Base-by-base conservation (phyloP, 2,329 filamentous ascomycete genomes). In the Sclerotinia nivalis region DNA sequence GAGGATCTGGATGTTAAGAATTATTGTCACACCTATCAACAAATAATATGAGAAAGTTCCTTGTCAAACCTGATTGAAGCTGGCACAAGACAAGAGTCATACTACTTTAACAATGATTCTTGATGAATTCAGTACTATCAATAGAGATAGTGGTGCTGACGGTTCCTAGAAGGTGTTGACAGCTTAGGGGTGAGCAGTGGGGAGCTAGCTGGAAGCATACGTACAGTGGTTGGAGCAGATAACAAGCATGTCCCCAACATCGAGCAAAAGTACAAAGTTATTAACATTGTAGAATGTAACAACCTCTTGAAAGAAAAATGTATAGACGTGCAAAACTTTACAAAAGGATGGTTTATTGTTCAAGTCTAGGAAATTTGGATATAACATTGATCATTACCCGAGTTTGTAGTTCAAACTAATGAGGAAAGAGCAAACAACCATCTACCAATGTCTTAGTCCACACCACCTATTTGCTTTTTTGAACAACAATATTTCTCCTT, bases 361-460 rank as follows among this genome's bases (percentile, higher is more conserved):
- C 1, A 12, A 6, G 54, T 37, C 4, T 56, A 20, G 7, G 1
- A 34, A 20, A 34, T 28, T 2, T 37, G 20, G 20, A 37, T 56
- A 12, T 8, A 8, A 56, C 5, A 15, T n/a, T 22, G 0, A n/a
- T n/a, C 15, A 1, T n/a, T 7, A n/a, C 13, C 2, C 1, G 4
- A 56, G 31, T 56, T 37, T 13, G 10, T 0, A n/a, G 1, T 37
- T 22, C 6, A 13, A 56, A 15, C 54, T n/a, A 6, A n/a, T 12
- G 31, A 56, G 20, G 54, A 56, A 56, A 6, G 54, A 37, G 8
- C 0, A 3, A 56, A n/a, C 20, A 56, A 40, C 6, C 6, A 2
- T 40, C 0, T 40, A 40, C 9, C 3, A 40, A 49, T 22, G 18
- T 10, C 22, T 59, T 59, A 5, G 34, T 25, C 12, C 15, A 22